phyloP scores from a whole-genome alignment of 2,329 filamentous ascomycete genomes.

The Colletotrichum aenigma region DNA sequence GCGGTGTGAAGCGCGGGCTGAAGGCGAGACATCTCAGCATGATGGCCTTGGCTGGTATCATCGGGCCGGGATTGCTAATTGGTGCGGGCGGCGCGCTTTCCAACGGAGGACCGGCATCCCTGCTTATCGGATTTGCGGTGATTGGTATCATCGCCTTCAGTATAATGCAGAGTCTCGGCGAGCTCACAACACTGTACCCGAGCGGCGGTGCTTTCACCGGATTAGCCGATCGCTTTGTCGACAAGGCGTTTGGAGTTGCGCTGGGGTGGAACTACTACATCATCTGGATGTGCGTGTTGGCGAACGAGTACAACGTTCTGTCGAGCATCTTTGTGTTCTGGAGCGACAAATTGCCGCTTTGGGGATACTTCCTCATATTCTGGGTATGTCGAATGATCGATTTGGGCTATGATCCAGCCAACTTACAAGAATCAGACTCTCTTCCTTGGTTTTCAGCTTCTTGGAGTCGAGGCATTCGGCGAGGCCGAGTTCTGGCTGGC shows the following conservation, averaged over 20 bases:
- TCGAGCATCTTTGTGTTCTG: constrained; percentile 70
- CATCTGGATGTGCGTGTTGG: constrained; percentile 68
- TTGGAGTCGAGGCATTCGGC: constrained; percentile 76
- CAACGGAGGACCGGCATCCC: constrained; percentile 71
- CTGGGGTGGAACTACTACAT: constrained; percentile 77
- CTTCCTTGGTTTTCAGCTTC: constrained; percentile 70
- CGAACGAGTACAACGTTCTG: constrained; percentile 75
- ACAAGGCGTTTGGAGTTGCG: constrained; percentile 71
- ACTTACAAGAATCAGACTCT: constrained; percentile 37
- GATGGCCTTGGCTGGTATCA: constrained; percentile 67
- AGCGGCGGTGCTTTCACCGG: constrained; percentile 74
- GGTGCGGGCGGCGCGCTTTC: constrained; percentile 73
- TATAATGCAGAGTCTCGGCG: constrained; percentile 76
- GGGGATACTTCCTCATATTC: constrained; percentile 75
- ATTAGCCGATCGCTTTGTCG: constrained; percentile 72
- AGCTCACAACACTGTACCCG: constrained; percentile 75
- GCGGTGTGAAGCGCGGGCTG: constrained; percentile 70
- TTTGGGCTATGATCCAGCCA: background rate
- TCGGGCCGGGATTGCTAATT: constrained; percentile 74
- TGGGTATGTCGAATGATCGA: constrained; percentile 52
- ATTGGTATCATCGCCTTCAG: constrained; percentile 72
- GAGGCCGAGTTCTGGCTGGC: constrained; percentile 84
- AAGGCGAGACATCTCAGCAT: constrained; percentile 72
- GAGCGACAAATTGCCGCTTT: constrained; percentile 64
- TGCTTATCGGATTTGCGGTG: constrained; percentile 75